Conservation (phyloP, 306 rosid genomes). For the Vicia faba region DNA sequence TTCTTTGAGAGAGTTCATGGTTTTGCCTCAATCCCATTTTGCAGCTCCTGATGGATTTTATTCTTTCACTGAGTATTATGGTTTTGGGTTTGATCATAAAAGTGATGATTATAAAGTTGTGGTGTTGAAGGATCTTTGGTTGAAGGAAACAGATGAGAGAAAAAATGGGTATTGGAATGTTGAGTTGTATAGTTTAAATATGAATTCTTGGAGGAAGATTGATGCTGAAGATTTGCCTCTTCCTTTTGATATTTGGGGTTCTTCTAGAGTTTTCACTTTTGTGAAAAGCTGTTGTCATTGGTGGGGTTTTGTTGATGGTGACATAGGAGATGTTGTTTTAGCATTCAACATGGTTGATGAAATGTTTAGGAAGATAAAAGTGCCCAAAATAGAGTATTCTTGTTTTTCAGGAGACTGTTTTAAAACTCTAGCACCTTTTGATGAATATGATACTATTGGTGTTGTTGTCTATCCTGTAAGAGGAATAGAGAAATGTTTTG, state of each 20-base stretch:
- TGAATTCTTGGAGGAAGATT: slow-evolving; percentile 32
- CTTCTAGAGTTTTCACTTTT: slow-evolving; percentile 30
- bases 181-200: slow-evolving; percentile 35
- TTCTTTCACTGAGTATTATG: slow-evolving; percentile 18
- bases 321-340: slow-evolving; percentile 18
- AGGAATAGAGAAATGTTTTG: slow-evolving; percentile 24
- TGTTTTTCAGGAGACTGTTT: not conserved
- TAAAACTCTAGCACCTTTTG: slow-evolving; percentile 23
- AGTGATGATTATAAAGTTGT: slow-evolving; percentile 35
- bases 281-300: slow-evolving; percentile 36
- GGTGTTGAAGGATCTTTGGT: slow-evolving; percentile 31
- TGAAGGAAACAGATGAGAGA: slow-evolving; percentile 30
- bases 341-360: slow-evolving; percentile 38
- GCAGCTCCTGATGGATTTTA: not conserved
- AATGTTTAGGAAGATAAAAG: slow-evolving; percentile 35
- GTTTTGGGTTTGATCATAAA: slow-evolving; percentile 38
- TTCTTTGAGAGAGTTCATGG: slow-evolving; percentile 28
- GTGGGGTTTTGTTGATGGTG: slow-evolving; percentile 33
- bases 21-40: slow-evolving; percentile 29
- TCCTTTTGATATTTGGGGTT: slow-evolving; percentile 31
- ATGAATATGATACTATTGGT: slow-evolving; percentile 26
- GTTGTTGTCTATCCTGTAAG: slow-evolving; percentile 18
- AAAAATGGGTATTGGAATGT: slow-evolving; percentile 23
- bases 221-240: slow-evolving; percentile 11
- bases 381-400: slow-evolving; percentile 9